Conservation (phyloP, 331 rosid genomes). For the Saraca asoca region DNA sequence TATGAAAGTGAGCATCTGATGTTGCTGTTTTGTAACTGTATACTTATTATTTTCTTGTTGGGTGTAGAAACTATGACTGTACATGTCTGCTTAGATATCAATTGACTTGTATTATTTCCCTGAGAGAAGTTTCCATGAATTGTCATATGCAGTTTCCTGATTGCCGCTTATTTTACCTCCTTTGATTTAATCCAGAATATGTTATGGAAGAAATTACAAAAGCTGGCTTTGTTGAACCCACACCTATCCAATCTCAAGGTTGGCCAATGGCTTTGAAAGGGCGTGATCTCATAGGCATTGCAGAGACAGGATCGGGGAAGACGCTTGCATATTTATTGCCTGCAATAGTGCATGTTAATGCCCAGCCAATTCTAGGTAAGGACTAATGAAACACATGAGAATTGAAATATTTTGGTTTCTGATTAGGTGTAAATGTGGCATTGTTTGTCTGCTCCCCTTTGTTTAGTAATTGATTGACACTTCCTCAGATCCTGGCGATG, state of each 20-base stretch:
- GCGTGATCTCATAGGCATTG: constrained; percentile 96
- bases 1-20: neutral
- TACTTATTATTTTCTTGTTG: too few species aligned
- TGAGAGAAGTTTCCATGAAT: neutral
- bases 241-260: constrained; percentile 97
- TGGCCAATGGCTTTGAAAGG: constrained; percentile 99
- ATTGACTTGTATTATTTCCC: constrained; percentile 1
- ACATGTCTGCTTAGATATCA: neutral
- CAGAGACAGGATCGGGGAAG: constrained; percentile 99
- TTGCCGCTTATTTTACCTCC: constrained; percentile 23
- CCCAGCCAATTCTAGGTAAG: constrained; percentile 88
- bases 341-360: constrained; percentile 96
- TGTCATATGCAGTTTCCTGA: constrained; percentile 9
- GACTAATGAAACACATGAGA: neutral
- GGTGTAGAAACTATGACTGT: too few species aligned
- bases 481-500: constrained; percentile 83
- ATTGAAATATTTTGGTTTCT: constrained; percentile 11
- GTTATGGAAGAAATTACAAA: constrained; percentile 75
- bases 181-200: constrained; percentile 59
- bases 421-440: neutral
- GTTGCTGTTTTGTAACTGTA: neutral
- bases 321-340: constrained; percentile 96
- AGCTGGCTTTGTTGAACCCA: constrained; percentile 91
- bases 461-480: neutral
- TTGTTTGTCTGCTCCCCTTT: constrained; percentile 16